Conservation (phyloP, 1,139 yeast species). For the Meyerozyma athensensis region DNA sequence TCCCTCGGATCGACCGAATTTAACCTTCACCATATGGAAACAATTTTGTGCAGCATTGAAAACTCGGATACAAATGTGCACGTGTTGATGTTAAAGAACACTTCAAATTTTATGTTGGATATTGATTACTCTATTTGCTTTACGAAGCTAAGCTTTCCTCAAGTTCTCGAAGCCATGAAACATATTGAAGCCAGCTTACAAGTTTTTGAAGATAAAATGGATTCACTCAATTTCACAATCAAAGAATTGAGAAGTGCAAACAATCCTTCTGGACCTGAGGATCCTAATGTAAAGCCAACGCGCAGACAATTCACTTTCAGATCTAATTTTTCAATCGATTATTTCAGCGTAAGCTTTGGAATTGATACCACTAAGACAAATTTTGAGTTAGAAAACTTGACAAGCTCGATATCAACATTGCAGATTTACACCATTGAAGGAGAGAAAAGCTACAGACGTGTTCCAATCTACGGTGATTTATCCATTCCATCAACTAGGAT, state of each 20-base stretch:
- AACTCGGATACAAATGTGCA: neutral
- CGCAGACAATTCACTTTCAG: conserved; percentile 17
- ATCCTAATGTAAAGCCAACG: neutral
- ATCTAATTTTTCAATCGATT: conserved; percentile 28
- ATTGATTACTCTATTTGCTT: neutral
- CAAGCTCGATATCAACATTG: conserved; percentile 6
- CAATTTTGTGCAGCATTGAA: neutral
- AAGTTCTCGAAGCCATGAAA: conserved; percentile 19
- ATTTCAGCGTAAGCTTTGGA: conserved; percentile 32
- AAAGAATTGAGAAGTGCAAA: neutral
- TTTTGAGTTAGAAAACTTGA: conserved; percentile 25
- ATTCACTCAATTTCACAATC: conserved; percentile 7
- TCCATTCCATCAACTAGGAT: conserved; percentile 39
- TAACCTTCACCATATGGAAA: neutral
- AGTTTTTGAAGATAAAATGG: conserved; percentile 13
- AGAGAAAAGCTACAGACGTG: conserved; percentile 13
- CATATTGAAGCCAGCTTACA: conserved; percentile 13
- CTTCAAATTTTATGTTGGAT: neutral
- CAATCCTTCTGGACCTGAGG: neutral
- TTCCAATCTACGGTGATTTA: conserved; percentile 35
- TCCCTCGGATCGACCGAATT: conserved; percentile 1
- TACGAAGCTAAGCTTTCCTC: conserved; percentile 30
- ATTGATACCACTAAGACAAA: conserved; percentile 30
- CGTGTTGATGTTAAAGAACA: neutral
- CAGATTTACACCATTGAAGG: conserved; percentile 1